Evolutionary conservation across 2,329 filamentous ascomycete genomes (phyloP).

Genomic region (Parascedosporium putredinis): DNA sequence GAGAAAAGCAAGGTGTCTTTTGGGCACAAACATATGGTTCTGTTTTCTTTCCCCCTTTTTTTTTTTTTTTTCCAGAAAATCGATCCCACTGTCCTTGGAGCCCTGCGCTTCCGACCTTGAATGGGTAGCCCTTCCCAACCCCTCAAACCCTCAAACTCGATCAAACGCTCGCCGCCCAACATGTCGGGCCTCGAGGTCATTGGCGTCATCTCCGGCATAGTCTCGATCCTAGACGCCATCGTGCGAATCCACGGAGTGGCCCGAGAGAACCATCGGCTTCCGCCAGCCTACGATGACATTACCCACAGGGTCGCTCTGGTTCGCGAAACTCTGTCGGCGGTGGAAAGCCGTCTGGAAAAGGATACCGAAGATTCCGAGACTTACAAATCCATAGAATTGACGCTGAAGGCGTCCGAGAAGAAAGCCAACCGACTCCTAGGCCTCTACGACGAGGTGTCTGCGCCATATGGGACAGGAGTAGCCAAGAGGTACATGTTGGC

Average conservation of each 20-base stretch:
- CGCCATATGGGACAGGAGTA: neutral
- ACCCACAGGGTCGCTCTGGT: neutral
- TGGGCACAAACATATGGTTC: too few species aligned
- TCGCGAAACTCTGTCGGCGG: neutral
- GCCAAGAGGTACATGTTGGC: neutral
- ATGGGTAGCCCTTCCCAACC: too few species aligned
- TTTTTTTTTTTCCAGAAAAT: too few species aligned
- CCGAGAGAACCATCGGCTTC: neutral
- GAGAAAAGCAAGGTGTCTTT: too few species aligned
- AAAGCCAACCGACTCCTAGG: too few species aligned
- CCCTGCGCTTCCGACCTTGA: too few species aligned
- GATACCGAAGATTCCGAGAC: neutral
- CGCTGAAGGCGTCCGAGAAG: neutral
- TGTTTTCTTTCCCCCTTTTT: too few species aligned
- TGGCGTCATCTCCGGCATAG: neutral
- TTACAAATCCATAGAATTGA: neutral
- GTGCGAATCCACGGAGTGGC: neutral
- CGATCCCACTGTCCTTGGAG: too few species aligned
- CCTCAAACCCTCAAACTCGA: too few species aligned
- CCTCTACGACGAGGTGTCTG: neutral
- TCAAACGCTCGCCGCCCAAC: too few species aligned
- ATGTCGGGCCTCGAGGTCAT: neutral
- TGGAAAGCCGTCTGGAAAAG: neutral
- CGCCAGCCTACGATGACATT: neutral
- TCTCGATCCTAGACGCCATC: neutral